Base-by-base conservation (phyloP, 1,284 basidiomycete species). In the Peniophora sp. region DNA sequence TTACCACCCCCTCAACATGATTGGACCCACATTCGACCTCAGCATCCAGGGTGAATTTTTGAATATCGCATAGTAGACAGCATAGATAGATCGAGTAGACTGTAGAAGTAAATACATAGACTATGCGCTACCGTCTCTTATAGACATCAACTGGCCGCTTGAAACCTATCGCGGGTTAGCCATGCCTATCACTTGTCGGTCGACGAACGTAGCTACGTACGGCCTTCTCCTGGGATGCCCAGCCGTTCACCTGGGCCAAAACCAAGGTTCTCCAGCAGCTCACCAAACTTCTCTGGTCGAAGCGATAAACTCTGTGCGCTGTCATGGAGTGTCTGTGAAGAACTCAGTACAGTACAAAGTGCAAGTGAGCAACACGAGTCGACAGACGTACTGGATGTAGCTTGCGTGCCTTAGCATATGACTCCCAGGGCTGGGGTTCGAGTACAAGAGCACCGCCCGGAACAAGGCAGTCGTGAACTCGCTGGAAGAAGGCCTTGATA, bases 341-440 rank as follows among this genome's bases (percentile, higher is more conserved):
- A 50, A 27, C 11, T 23, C 46, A 17, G 52, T 12, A 12, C 53
- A 36, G 19, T 39, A 46, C 20, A 34, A 17, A 32, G 32, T n/a
- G n/a, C n/a, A 36, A 25, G 43, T 35, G n/a, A 8, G 32, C 22
- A 49, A 50, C 49, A 11, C 35, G 44, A 8, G 43, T 8, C 9
- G 27, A 17, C 27, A 48, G 8, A 63, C 70, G 24, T 55, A 83
- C 83, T 48, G 75, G 65, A 58, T 80, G 70, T 77, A 85, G 81
- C 10, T 83, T 75, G 51, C 75, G 81, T 0, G 87, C 85, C 58
- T 89, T 89, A 9, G 71, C 71, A 57, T 92, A 92, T 1, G 83
- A 81, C 8, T 85, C 80, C 86, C 87, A 92, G 24, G 79, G 71
- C 59, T 92, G 89, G 0, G 88, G 83, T 61, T 92, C 89, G 1